Conservation (phyloP, 2,329 filamentous ascomycete species). For the Colletotrichum noveboracense region DNA sequence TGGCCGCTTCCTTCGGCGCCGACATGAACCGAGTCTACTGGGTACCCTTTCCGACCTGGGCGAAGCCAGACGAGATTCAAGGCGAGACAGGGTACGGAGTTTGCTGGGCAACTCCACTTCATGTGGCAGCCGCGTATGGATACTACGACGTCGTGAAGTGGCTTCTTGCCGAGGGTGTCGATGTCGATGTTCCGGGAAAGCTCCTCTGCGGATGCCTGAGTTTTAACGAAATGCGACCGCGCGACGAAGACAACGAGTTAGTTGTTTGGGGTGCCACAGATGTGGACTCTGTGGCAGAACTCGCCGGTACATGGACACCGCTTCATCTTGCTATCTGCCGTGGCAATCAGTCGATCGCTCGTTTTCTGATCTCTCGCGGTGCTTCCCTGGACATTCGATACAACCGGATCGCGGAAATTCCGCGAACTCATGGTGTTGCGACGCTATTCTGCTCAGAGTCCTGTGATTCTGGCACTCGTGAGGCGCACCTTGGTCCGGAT, state of each 20-base stretch:
- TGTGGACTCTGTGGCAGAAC: no score
- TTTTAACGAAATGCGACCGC: fast-evolving
- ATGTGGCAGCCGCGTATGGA: background rate
- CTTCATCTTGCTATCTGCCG: background rate
- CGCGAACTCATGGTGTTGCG: background rate
- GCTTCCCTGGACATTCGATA: background rate
- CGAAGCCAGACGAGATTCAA: fast-evolving
- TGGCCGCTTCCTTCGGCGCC: background rate
- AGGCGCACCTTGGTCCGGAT: fast-evolving
- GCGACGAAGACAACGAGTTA: no score
- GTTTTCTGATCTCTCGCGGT: background rate
- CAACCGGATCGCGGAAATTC: background rate
- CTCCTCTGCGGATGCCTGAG: background rate
- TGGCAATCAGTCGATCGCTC: background rate
- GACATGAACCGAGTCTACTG: background rate
- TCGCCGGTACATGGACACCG: background rate
- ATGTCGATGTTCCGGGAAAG: background rate
- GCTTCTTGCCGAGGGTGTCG: background rate
- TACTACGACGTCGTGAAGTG: background rate
- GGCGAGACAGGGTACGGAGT: background rate
- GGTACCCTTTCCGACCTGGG: background rate
- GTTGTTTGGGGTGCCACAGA: no score
- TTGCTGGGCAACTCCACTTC: background rate
- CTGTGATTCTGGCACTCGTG: fast-evolving
- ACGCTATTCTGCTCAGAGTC: fast-evolving